Evolutionary conservation across 345 rosid genomes (phyloP).

Genomic region (Gossypium turneri): DNA sequence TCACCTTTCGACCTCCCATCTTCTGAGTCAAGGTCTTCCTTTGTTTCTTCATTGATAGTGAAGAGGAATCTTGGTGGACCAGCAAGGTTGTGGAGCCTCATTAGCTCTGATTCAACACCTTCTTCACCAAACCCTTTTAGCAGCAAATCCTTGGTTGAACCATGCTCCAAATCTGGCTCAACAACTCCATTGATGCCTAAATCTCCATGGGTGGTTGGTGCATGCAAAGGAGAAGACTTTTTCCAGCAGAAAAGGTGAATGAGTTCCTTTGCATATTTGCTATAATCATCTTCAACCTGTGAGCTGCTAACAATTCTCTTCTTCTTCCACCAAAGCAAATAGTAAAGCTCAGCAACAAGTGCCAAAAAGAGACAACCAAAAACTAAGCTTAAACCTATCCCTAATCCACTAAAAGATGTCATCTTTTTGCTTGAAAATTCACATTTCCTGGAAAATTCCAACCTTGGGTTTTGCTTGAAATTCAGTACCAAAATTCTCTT

Average conservation of each 20-base stretch:
- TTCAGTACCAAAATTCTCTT: background rate
- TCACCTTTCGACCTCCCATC: conserved; percentile 64
- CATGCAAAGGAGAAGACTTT: conserved; percentile 15
- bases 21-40: conserved; percentile 93
- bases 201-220: background rate
- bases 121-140: conserved; percentile 45
- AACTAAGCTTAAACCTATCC: conserved; percentile 60
- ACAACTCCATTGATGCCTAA: background rate
- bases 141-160: conserved; percentile 50
- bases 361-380: conserved; percentile 73
- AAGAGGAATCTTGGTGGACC: conserved; percentile 89
- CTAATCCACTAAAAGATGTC: conserved; percentile 62
- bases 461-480: conserved; percentile 5
- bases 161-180: conserved; percentile 50
- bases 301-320: conserved; percentile 27
- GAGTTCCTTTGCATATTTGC: conserved; percentile 53
- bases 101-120: conserved; percentile 73
- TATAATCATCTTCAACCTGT: conserved; percentile 41
- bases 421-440: conserved; percentile 41
- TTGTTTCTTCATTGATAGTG: conserved; percentile 93
- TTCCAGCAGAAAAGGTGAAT: conserved; percentile 35
- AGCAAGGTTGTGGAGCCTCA: conserved; percentile 77
- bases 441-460: conserved; percentile 36
- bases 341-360: conserved; percentile 63
- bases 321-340: conserved; percentile 85